Conservation (phyloP, 441 rosid genomes). For the Lepidium campestre region DNA sequence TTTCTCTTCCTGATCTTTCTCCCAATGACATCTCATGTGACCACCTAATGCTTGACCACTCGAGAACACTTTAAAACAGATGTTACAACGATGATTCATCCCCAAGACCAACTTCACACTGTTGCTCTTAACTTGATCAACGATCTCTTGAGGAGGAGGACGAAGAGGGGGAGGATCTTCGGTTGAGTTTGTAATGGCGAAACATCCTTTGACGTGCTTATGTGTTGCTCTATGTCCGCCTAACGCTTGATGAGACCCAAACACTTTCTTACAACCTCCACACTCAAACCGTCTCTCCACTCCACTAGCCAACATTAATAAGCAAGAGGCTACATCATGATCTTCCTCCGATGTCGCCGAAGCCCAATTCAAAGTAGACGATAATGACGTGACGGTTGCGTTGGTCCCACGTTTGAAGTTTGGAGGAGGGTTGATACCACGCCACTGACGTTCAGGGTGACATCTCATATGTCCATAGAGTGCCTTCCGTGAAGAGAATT, state of each 20-base stretch:
- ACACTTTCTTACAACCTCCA: slow-evolving; percentile 68
- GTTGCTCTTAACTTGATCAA: slow-evolving; percentile 24
- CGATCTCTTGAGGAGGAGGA: neutral
- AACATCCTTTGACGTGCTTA: slow-evolving; percentile 54
- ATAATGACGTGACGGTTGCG: neutral
- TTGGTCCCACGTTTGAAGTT: slow-evolving; percentile 22
- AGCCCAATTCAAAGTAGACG: neutral
- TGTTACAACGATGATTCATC: slow-evolving; percentile 44
- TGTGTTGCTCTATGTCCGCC: slow-evolving; percentile 68
- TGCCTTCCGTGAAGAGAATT: slow-evolving; percentile 69
- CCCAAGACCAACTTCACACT: slow-evolving; percentile 30
- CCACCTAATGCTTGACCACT: slow-evolving; percentile 88
- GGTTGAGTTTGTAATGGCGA: slow-evolving; percentile 34
- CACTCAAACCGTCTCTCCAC: slow-evolving; percentile 41
- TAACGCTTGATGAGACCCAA: slow-evolving; percentile 64
- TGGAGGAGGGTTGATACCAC: slow-evolving; percentile 70
- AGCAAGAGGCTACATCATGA: slow-evolving; percentile 42
- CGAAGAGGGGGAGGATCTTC: slow-evolving; percentile 10
- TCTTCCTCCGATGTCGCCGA: slow-evolving; percentile 38
- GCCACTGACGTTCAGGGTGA: slow-evolving; percentile 85
- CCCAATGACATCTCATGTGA: slow-evolving; percentile 85
- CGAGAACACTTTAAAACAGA: slow-evolving; percentile 52
- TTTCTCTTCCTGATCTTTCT: slow-evolving; percentile 35
- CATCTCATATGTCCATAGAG: slow-evolving; percentile 91
- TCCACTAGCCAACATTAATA: slow-evolving; percentile 44